Evolutionary conservation across 1,284 basidiomycete genomes (phyloP), one percentile per base, ranked within the genome.

Genomic region (Naganishia cerealis): DNA sequence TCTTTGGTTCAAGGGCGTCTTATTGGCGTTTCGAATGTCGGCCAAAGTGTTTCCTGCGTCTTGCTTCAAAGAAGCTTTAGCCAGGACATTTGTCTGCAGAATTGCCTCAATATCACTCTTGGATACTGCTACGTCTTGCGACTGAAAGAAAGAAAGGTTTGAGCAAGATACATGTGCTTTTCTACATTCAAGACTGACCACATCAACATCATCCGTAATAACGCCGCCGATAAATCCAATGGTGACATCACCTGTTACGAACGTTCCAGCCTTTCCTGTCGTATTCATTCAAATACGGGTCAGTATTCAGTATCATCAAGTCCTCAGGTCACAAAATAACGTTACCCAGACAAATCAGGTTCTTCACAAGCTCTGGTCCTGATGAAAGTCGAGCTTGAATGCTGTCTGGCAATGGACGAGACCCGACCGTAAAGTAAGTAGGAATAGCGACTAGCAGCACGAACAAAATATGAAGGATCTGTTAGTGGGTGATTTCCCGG

Each of bases 401-500:
- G 40, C 82, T 78, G 40, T 84, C 81, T 2, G 94, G 92, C 21
- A 96, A 80, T 0, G 87, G 85, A 72, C 87, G 82, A 68, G 87
- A 86, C 33, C 92, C 94, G 78, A 92, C 87, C 85, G 92, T 93
- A 72, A 97, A 88, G 81, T 97, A 98, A 67, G 92, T 94, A 72
- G 91, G 88, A 26, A 96, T 82, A 6, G 95, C 92, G 43, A 89
- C 91, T 90, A 75, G 6, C 59, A 69, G 26, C 39, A 48, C 46
- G 69, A 82, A 88, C 84, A 29, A 92, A 76, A 39, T 83, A 80
- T 1, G 88, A 33, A 2, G 29, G 6, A 33, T 33, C 29, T 33
- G 29, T 33, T 33, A 33, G 3, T 33, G 3, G 6, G 2, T 33
- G 29, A 33, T 33, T 33, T 33, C 29, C 29, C 29, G 81, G 59